Evolutionary conservation across 805 yeast species (phyloP).

Genomic region (Kuraishia floccosa): DNA sequence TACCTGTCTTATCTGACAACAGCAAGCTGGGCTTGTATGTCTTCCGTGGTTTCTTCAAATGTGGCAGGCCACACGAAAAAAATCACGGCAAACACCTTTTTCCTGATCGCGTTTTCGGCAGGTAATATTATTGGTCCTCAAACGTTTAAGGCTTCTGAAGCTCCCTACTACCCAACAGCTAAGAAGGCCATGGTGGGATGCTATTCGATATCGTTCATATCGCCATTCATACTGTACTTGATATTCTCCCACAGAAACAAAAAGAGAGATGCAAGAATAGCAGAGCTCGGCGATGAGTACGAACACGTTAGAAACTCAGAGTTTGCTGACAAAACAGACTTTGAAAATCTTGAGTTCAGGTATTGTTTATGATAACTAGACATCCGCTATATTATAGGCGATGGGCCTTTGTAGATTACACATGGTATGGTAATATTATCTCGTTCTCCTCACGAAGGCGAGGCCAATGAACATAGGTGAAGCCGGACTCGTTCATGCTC

Average conservation of each 20-base stretch:
- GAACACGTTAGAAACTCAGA: slow-evolving; percentile 18
- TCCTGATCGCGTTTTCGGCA: slow-evolving; percentile 36
- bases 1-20: slow-evolving; percentile 11
- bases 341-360: slow-evolving; percentile 38
- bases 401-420: too few relatives aligned
- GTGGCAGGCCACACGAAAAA: slow-evolving; percentile 50
- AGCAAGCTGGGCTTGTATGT: slow-evolving; percentile 12
- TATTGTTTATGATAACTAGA: slow-evolving; percentile 25
- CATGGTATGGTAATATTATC: too few relatives aligned
- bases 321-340: slow-evolving; percentile 43
- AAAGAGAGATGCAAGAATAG: slow-evolving; percentile 17
- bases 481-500: too few relatives aligned
- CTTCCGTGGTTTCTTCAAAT: slow-evolving; percentile 30
- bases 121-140: slow-evolving; percentile 51
- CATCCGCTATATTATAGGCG: too few relatives aligned
- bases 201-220: slow-evolving; percentile 6
- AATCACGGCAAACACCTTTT: slow-evolving; percentile 29
- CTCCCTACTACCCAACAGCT: slow-evolving; percentile 30
- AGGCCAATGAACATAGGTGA: too few relatives aligned
- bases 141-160: slow-evolving; percentile 28
- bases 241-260: slow-evolving; percentile 24
- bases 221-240: slow-evolving; percentile 8
- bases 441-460: too few relatives aligned
- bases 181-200: slow-evolving; percentile 21
- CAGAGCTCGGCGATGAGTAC: slow-evolving; percentile 9